These are phyloP conservation scores for Cryptococcus floricola DNA, from an alignment of 1,284 basidiomycete genomes.

Conservation along the genomic window DNA sequence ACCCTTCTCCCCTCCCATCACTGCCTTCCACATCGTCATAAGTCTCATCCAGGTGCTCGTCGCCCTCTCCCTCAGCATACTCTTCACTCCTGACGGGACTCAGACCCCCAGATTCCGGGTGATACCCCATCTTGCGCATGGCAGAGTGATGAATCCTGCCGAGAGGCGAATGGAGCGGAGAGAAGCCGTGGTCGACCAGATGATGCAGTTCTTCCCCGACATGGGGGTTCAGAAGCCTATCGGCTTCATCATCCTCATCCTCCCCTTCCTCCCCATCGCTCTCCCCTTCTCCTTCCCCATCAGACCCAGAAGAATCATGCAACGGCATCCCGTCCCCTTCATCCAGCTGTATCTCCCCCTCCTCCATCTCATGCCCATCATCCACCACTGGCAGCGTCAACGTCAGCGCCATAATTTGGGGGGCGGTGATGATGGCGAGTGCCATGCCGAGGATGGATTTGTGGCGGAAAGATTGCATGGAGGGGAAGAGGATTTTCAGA, in stretches of 20 bases:
- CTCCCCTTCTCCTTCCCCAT: conserved; percentile 45
- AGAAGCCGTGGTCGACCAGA: conserved; percentile 30
- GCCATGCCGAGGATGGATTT: conserved; percentile 71
- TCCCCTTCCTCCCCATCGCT: conserved; percentile 9
- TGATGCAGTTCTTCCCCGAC: conserved; percentile 43
- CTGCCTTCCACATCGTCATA: conserved; percentile 55
- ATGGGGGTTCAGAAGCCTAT: conserved; percentile 17
- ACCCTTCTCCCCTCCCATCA: conserved; percentile 15
- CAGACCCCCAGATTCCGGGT: conserved; percentile 3
- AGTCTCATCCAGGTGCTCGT: conserved; percentile 36
- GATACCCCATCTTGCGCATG: conserved; percentile 9
- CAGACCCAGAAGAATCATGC: not conserved
- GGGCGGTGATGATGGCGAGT: conserved; percentile 74
- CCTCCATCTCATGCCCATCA: conserved; percentile 43
- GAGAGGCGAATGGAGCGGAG: conserved; percentile 29
- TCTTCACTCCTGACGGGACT: conserved; percentile 38
- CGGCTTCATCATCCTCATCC: conserved; percentile 42
- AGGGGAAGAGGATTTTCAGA: conserved; percentile 66
- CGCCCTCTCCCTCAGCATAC: conserved; percentile 34
- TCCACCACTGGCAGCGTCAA: conserved; percentile 84
- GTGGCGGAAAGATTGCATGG: conserved; percentile 67
- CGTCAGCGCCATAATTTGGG: conserved; percentile 79
- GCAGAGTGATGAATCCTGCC: conserved; percentile 23
- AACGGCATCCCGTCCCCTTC: conserved; percentile 27
- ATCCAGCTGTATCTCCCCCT: conserved; percentile 35